Conservation (phyloP, 495 filamentous ascomycete genomes). For the Penicillium psychrofluorescens region DNA sequence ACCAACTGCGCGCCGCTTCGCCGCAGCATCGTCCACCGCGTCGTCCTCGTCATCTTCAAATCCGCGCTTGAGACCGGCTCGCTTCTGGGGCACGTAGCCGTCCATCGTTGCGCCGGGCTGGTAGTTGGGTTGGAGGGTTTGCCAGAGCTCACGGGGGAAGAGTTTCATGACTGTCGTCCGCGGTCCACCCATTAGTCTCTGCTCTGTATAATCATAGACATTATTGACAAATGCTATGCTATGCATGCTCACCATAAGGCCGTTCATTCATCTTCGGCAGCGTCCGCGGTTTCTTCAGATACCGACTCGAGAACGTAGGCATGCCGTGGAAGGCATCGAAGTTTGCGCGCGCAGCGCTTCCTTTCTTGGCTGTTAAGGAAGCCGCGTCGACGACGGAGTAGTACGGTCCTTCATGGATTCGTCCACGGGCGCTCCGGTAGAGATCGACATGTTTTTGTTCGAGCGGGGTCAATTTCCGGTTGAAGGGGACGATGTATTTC, state of each 20-base stretch:
- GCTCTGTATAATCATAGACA: too few relatives aligned
- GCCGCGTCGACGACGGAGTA: constrained; percentile 49
- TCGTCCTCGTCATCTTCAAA: constrained; percentile 44
- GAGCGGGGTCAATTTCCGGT: constrained; percentile 20
- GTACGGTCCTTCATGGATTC: constrained; percentile 48
- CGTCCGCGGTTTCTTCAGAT: constrained; percentile 45
- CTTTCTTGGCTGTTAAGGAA: constrained; percentile 33
- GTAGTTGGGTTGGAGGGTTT: constrained; percentile 41
- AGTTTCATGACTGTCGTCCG: constrained; percentile 41
- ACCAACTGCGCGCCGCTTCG: constrained; percentile 19
- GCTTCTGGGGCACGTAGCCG: constrained; percentile 15
- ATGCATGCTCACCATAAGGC: constrained; percentile 36
- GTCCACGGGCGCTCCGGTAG: constrained; percentile 43
- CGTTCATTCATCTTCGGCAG: constrained; percentile 43
- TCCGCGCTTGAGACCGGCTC: constrained; percentile 26
- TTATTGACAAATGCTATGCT: background rate
- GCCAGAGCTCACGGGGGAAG: constrained; percentile 52
- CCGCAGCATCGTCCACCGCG: constrained; percentile 17
- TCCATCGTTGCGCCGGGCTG: constrained; percentile 29
- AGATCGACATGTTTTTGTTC: constrained; percentile 36
- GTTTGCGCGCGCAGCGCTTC: constrained; percentile 27
- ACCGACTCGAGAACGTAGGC: constrained; percentile 49
- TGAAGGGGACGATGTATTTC: constrained; percentile 32
- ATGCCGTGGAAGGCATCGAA: constrained; percentile 56
- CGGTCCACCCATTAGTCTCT: background rate